A percentile compares a stretch with the other conserved stretches of the same genome.
Conservation (phyloP, 2,329 filamentous ascomycete genomes). For the Parascedosporium putredinis region DNA sequence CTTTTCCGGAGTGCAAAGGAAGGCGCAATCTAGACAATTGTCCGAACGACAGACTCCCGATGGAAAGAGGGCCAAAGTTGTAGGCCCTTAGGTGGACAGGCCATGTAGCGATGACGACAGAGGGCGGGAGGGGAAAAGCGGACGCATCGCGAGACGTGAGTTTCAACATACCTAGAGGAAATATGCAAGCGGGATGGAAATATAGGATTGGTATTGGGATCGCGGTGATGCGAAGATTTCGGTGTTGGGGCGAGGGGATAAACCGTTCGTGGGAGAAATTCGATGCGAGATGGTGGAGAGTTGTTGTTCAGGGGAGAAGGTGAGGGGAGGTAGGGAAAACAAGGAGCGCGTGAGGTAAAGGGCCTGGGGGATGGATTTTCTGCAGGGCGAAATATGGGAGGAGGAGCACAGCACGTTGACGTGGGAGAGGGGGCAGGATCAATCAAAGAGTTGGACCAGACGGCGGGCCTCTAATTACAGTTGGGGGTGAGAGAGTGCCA, state of each 20-base stretch:
- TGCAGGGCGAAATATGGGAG: slow-evolving; percentile 6
- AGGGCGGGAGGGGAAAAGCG: slow-evolving; percentile 23
- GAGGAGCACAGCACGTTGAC: slow-evolving; percentile 9
- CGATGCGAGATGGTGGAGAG: slow-evolving; percentile 7
- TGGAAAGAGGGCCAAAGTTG: neutral
- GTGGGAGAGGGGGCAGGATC: slow-evolving; percentile 7
- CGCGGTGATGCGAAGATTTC: slow-evolving; percentile 2
- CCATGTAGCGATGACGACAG: slow-evolving; percentile 31
- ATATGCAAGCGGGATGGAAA: neutral
- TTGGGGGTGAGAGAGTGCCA: too few relatives aligned
- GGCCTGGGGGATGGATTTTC: slow-evolving; percentile 7
- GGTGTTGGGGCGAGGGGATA: slow-evolving; percentile 1
- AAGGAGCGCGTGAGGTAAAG: slow-evolving; percentile 9
- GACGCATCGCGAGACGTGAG: slow-evolving; percentile 11
- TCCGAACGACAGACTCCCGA: neutral
- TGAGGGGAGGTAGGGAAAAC: slow-evolving; percentile 7
- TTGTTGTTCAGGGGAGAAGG: slow-evolving; percentile 9
- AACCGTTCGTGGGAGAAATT: slow-evolving; percentile 6
- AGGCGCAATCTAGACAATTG: slow-evolving; percentile 6
- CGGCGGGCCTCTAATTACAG: slow-evolving; percentile 4
- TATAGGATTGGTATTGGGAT: neutral
- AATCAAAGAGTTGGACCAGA: too few relatives aligned
- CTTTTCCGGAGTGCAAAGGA: neutral
- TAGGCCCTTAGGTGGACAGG: slow-evolving; percentile 8
- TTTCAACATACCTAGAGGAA: slow-evolving; percentile 13